Evolutionary conservation across 1,284 basidiomycete genomes (phyloP).

Genomic region (Pyrrhoderma lamaoense): DNA sequence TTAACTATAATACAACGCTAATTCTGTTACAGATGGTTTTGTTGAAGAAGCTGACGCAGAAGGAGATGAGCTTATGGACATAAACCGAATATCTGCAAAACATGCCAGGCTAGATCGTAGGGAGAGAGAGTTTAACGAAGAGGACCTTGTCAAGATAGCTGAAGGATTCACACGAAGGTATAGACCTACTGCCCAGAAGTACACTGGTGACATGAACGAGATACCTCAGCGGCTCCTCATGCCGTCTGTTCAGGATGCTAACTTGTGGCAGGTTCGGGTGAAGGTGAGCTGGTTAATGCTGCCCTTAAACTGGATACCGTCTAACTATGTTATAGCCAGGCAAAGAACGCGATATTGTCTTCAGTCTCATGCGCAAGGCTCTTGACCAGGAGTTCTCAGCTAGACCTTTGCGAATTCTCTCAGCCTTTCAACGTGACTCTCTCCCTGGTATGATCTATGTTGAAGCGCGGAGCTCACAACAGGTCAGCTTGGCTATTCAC

Average conservation of each 20-base stretch:
- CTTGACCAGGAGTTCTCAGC: conserved; percentile 73
- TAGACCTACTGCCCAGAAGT: conserved; percentile 59
- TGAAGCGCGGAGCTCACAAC: conserved; percentile 83
- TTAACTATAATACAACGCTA: conserved; percentile 14
- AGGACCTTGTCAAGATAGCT: conserved; percentile 84
- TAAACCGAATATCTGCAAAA: conserved; percentile 50
- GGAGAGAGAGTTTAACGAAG: conserved; percentile 73
- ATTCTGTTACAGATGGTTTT: conserved; percentile 56
- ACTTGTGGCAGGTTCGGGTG: conserved; percentile 91
- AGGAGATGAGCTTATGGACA: conserved; percentile 62
- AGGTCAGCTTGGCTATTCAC: conserved; percentile 79
- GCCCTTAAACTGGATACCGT: conserved; percentile 7
- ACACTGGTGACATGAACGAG: conserved; percentile 87
- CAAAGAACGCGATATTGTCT: conserved; percentile 87
- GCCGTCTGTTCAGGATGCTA: conserved; percentile 95
- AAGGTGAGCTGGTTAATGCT: conserved; percentile 49
- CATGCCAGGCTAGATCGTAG: conserved; percentile 77
- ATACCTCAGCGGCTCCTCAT: conserved; percentile 94
- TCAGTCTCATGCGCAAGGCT: conserved; percentile 91
- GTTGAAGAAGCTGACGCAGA: conserved; percentile 69
- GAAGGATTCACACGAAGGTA: conserved; percentile 81
- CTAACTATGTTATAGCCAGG: conserved; percentile 53
- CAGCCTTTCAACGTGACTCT: conserved; percentile 94
- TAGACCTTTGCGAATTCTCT: conserved; percentile 77
- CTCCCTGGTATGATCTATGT: conserved; percentile 94